These are phyloP conservation scores for Eucalyptus brandiana DNA, from an alignment of 345 rosid genomes.

Conservation along the genomic window DNA sequence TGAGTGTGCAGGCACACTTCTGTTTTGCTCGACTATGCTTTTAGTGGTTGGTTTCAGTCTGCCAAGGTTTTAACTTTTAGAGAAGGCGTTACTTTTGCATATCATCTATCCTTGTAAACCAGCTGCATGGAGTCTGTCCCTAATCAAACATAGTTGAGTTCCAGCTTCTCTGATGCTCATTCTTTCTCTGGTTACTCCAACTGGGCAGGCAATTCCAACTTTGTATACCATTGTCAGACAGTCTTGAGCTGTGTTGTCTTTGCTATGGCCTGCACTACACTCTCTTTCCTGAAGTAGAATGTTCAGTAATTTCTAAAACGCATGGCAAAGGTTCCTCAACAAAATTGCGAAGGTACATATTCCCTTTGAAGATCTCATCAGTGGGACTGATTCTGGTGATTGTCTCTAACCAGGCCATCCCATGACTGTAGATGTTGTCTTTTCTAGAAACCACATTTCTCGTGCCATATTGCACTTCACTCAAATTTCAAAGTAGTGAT, in stretches of 20 bases:
- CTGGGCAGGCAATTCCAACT: constrained; percentile 5
- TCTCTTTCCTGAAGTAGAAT: neutral
- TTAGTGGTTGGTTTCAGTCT: neutral
- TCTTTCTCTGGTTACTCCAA: neutral
- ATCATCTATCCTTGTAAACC: too few relatives aligned
- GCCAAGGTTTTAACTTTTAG: neutral
- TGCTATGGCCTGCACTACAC: neutral
- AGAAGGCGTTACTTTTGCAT: neutral
- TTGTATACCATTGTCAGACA: neutral
- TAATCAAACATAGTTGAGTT: neutral
- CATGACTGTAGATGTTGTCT: too few relatives aligned
- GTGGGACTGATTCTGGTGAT: too few relatives aligned
- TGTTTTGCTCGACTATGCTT: neutral
- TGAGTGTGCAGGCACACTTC: neutral
- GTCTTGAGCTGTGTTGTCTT: neutral
- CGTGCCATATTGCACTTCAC: too few relatives aligned
- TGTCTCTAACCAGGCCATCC: too few relatives aligned
- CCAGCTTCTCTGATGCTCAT: neutral
- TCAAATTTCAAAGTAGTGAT: too few relatives aligned
- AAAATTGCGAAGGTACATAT: too few relatives aligned
- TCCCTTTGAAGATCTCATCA: too few relatives aligned
- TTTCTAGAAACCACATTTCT: too few relatives aligned
- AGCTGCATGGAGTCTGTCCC: neutral
- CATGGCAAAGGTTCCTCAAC: too few relatives aligned
- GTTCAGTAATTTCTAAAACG: neutral